Percentiles rank a stretch among this genome's conserved stretches.
Evolutionary conservation across 441 rosid genomes (phyloP).

Genomic region (Codiaeum variegatum): DNA sequence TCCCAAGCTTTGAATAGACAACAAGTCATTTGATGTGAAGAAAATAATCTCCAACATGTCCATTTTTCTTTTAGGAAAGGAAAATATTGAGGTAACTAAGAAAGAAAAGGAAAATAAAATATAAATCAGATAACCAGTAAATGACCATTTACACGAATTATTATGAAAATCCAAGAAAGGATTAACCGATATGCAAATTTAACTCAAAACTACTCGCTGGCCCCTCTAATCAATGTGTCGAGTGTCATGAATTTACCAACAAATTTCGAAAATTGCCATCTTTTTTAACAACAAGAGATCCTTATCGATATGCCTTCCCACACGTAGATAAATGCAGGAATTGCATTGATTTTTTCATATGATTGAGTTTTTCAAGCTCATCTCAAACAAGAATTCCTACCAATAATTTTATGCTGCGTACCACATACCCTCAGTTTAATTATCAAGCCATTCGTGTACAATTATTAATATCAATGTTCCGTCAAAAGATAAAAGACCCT

Average conservation of each 20-base stretch:
- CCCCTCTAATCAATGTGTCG: not conserved
- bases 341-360: no score
- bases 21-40: not conserved
- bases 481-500: no score
- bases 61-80: not conserved
- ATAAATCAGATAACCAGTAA: not conserved
- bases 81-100: not conserved
- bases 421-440: no score
- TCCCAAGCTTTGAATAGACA: not conserved
- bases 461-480: no score
- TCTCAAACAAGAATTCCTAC: no score
- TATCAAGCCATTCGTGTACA: no score
- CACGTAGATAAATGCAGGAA: no score
- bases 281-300: no score
- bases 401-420: no score
- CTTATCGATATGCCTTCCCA: no score
- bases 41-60: not conserved
- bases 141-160: constrained; percentile 2
- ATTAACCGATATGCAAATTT: not conserved
- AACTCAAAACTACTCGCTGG: not conserved
- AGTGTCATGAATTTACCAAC: constrained; percentile 5
- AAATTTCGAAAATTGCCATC: not conserved
- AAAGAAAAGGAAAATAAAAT: not conserved
- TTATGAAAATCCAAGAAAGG: not conserved
- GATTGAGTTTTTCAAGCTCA: no score